Evolutionary conservation across 371 early-diverging fungal species (phyloP), one percentile per base, ranked within the genome.

Genomic region (Mortierella polycephala): DNA sequence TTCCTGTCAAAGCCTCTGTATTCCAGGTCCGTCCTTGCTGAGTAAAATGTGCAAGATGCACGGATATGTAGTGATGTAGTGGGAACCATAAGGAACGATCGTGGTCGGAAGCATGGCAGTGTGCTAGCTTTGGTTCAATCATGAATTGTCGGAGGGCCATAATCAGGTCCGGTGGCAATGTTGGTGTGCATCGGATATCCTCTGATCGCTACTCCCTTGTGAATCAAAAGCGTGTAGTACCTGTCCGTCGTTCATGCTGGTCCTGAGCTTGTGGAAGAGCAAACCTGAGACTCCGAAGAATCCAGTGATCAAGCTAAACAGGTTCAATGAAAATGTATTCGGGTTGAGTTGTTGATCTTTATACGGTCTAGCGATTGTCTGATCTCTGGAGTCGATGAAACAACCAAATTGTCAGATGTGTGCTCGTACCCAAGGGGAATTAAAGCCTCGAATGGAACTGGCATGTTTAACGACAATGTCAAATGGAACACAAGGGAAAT

Each of bases 371-470:
- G 20, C 11, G 52, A 11, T 11, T 52, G 30, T 30, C 30, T 2
- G 30, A 30, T 30, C 30, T 30, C 30, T 30, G 30, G 30, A 4
- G 4, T 30, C 30, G 40, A 7, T 21, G 41, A 42, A 40, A 16
- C 39, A 20, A 52, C 18, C 18, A 21, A 21, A 52, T 52, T 39
- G 39, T 37, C 13, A 41, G n/a, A n/a, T 42, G 59, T 21, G 5
- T 39, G 50, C n/a, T 46, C 67, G 12, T 81, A 71, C 81, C 81
- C 85, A 60, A 84, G 79, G 55, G 84, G 85, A 57, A 82, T 74
- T 58, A 84, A 74, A 30, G 85, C 85, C 69, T 75, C 83, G 61
- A 83, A 84, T 57, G 83, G 85, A 67, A 84, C 81, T 47, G 85
- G 85, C 85, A 84, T 84, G 60, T 49, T 70, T n/a, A 59, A 30